Evolutionary conservation across 106 monocot species (phyloP), one percentile per base, ranked within the genome.

Genomic region (Dioscorea dumetorum): DNA sequence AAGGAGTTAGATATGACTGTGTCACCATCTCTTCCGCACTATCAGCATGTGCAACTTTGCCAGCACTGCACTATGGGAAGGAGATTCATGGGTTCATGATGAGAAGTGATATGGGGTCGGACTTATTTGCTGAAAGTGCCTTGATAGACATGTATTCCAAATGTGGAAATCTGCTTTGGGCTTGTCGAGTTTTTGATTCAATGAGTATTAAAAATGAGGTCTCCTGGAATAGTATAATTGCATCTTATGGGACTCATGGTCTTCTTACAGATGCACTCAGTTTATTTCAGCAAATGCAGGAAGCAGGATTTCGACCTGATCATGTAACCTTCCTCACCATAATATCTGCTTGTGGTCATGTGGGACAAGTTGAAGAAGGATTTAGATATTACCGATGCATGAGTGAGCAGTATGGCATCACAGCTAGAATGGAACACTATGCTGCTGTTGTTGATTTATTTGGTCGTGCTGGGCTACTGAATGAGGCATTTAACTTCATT

Each of bases 211-310:
- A 82, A 69, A 92, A 80, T 75, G 90, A 87, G 48, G 89, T 99
- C 2, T 92, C 97, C 11, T 99, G 97, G 97, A 99, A 99, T 70
- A 99, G 89, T 62, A 84, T 99, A 11, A 92, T 99, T 70, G 76
- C 86, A 71, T 80, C 97, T 32, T 85, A 83, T 78, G 89, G 92
- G 50, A 68, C 84, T 58, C 85, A 99, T 73, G 97, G 97, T 32
- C 84, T 75, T 33, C 33, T 85, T 48, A 53, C 77, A 20, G 89
- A 92, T 62, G 84, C 86, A 10, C 32, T 70, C 18, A 57, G n/a
- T 65, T 77, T 92, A 70, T 90, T 87, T 73, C 41, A 75, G 15
- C 71, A 79, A 51, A 99, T 92, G 97, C 69, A 83, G 58, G 73
- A 85, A 64, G 84, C 41, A 57, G 97, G 85, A 24, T 85, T 70